A percentile compares a stretch with the other conserved stretches of the same genome.
Conservation (phyloP, 768 basidiomycete genomes). For the Panellus pusillus region DNA sequence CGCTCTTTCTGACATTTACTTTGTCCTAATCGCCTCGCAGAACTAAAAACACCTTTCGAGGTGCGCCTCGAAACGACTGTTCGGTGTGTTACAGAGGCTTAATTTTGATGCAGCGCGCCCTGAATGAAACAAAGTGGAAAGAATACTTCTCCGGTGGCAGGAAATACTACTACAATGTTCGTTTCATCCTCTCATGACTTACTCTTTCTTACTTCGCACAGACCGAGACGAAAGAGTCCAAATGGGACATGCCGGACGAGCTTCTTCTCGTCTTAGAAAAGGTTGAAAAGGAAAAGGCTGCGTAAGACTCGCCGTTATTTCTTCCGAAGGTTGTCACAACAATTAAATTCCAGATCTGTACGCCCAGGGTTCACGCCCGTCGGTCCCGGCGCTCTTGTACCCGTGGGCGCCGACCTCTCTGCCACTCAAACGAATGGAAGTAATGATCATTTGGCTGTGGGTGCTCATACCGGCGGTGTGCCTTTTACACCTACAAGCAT, state of each 20-base stretch:
- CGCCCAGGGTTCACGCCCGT: conserved; percentile 44
- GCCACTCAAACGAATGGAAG: conserved; percentile 48
- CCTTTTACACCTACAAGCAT: conserved; percentile 63
- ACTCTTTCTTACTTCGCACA: conserved; percentile 31
- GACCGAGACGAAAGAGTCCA: conserved; percentile 88
- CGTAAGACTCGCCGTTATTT: conserved; percentile 16
- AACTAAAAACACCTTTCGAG: conserved; percentile 91
- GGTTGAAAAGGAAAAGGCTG: conserved; percentile 67
- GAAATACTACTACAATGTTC: conserved; percentile 88
- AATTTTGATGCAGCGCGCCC: conserved; percentile 60
- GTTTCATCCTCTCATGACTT: conserved; percentile 21
- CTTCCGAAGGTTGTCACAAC: not conserved
- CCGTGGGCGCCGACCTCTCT: conserved; percentile 54
- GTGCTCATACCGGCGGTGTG: conserved; percentile 52
- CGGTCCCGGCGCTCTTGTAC: conserved; percentile 54
- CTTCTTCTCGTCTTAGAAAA: conserved; percentile 81
- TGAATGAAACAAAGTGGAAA: conserved; percentile 91
- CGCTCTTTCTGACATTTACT: not conserved
- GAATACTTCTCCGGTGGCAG: conserved; percentile 92
- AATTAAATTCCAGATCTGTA: conserved; percentile 24
- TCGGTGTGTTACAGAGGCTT: conserved; percentile 16
- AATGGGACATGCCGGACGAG: conserved; percentile 98
- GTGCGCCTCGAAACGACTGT: conserved; percentile 38
- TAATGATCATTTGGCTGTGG: conserved; percentile 48
- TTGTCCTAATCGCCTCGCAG: conserved; percentile 35